Evolutionary conservation across 192 early-diverging fungal species (phyloP).

Genomic region (Coemansia sp.): DNA sequence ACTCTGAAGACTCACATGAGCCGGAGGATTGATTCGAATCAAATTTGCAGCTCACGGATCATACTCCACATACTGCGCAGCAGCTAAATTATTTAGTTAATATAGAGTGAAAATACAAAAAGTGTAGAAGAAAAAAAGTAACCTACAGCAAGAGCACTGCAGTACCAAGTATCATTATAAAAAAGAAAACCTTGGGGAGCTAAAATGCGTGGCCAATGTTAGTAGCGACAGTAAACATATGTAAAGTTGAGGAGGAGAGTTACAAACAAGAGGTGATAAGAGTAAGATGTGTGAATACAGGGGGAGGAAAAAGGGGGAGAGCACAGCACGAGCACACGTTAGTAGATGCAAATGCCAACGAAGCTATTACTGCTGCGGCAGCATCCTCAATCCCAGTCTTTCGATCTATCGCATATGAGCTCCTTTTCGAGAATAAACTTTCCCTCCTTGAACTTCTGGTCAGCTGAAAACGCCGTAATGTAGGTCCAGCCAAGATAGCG

Average conservation of each 20-base stretch:
- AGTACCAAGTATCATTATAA: not conserved
- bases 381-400: constrained; percentile 34
- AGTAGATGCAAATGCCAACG: not conserved
- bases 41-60: not conserved
- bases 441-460: constrained; percentile 53
- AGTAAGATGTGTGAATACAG: not conserved
- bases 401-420: constrained; percentile 38
- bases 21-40: constrained; percentile 2
- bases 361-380: not conserved
- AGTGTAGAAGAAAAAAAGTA: not conserved
- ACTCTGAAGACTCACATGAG: not conserved
- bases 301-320: no score
- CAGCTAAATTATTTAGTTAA: not conserved
- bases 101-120: not conserved
- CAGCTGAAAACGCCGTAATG: constrained; percentile 33
- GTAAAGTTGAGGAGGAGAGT: not conserved
- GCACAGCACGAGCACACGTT: not conserved
- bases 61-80: not conserved
- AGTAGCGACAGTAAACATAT: not conserved
- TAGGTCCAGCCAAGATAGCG: constrained; percentile 56
- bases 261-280: not conserved
- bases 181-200: no score
- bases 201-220: not conserved
- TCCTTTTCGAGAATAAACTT: constrained; percentile 52
- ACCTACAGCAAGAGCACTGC: not conserved